Conservation (phyloP, 306 rosid species). For the Hippophae gyantsensis region DNA sequence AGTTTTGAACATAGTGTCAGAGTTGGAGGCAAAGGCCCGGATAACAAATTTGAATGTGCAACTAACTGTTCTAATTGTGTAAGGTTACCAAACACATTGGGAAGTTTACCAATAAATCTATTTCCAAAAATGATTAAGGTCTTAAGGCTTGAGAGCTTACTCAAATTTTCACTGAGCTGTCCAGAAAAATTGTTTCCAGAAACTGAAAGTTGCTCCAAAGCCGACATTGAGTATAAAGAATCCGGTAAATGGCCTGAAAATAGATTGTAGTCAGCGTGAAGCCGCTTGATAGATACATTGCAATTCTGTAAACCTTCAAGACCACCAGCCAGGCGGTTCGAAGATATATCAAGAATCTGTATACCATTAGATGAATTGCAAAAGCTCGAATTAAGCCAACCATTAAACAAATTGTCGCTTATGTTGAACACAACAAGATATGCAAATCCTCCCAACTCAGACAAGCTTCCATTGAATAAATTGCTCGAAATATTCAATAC, state of each 20-base stretch:
- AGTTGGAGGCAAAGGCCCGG: constrained; percentile 54
- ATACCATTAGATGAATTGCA: constrained; percentile 43
- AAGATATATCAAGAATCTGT: constrained; percentile 51
- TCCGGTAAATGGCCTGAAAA: constrained; percentile 54
- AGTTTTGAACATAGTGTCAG: constrained; percentile 63
- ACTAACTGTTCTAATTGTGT: constrained; percentile 34
- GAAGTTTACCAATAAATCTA: constrained; percentile 50
- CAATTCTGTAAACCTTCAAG: constrained; percentile 53
- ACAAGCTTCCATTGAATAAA: constrained; percentile 28
- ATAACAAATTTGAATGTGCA: constrained; percentile 50
- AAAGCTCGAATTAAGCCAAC: constrained; percentile 37
- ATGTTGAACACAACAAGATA: constrained; percentile 50
- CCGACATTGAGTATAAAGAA: constrained; percentile 41
- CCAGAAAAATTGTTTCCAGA: constrained; percentile 55
- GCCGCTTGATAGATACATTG: constrained; percentile 36
- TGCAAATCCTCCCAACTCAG: constrained; percentile 30
- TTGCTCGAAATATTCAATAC: constrained; percentile 61
- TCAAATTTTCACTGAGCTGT: constrained; percentile 40
- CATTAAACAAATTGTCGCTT: constrained; percentile 65
- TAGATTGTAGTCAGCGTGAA: constrained; percentile 43
- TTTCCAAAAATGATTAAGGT: constrained; percentile 40
- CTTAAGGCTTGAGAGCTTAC: constrained; percentile 61
- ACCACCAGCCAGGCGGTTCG: constrained; percentile 39
- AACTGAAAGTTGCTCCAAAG: constrained; percentile 51
- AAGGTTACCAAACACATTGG: constrained; percentile 60